Evolutionary conservation across 2,329 filamentous ascomycete species (phyloP).

Genomic region (Neobulgaria alba): DNA sequence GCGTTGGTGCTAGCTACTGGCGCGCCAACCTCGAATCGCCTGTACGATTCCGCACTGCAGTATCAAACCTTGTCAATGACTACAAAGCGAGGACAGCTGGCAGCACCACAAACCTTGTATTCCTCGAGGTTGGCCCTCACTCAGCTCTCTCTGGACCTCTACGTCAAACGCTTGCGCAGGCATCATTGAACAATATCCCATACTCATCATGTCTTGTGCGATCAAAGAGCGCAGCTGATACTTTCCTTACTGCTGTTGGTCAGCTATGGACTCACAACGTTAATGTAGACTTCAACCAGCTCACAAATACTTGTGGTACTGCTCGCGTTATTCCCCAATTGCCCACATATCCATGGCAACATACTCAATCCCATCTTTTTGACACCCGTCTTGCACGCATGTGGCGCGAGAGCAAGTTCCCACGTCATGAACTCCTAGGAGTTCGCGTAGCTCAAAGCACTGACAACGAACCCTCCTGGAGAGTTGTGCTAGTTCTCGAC

Average conservation of each 20-base stretch:
- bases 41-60: constrained; percentile 4
- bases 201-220: not conserved
- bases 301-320: constrained; percentile 9
- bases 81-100: not conserved
- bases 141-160: not conserved
- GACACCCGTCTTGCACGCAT: not conserved
- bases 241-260: not conserved
- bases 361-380: not conserved
- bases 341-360: constrained; percentile 1
- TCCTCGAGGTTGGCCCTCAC: constrained; percentile 1
- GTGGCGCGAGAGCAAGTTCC: not conserved
- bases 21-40: constrained; percentile 5
- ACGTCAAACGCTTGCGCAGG: constrained; percentile 5
- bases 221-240: not conserved
- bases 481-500: constrained; percentile 22
- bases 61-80: not conserved
- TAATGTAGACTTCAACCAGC: not conserved
- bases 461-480: constrained; percentile 23
- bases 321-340: not conserved
- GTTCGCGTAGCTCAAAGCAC: constrained; percentile 9
- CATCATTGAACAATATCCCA: not conserved
- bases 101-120: not conserved
- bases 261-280: not conserved
- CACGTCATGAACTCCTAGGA: constrained; percentile 40
- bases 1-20: constrained; percentile 7